Percentiles rank a stretch among this genome's conserved stretches.
Evolutionary conservation across 2,329 filamentous ascomycete genomes (phyloP).

Genomic region (Sordariomycetes sp.): DNA sequence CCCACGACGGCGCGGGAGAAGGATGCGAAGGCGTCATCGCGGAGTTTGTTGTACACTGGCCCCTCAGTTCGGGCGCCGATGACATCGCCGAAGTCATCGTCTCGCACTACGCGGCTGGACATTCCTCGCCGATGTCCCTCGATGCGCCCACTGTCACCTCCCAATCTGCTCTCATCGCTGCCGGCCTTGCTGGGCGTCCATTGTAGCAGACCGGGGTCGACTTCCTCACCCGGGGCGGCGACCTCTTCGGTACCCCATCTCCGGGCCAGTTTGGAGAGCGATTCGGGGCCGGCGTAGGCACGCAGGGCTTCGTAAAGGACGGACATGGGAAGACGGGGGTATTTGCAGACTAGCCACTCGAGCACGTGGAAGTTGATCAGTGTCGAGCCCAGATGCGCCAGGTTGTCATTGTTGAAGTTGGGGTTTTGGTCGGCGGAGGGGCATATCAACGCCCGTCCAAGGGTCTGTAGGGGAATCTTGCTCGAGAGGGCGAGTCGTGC

Average conservation of each 20-base stretch:
- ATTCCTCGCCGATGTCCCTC: constrained; percentile 59
- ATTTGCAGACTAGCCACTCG: constrained; percentile 81
- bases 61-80: not conserved
- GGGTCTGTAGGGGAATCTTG: constrained; percentile 74
- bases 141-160: constrained; percentile 37
- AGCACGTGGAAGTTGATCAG: constrained; percentile 82
- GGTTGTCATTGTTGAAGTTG: constrained; percentile 80
- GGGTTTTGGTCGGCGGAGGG: constrained; percentile 71
- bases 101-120: constrained; percentile 69
- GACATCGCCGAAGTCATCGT: constrained; percentile 73
- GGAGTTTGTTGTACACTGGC: constrained; percentile 46
- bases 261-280: constrained; percentile 62
- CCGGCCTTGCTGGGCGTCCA: constrained; percentile 48
- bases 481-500: constrained; percentile 75
- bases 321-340: constrained; percentile 82
- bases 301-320: constrained; percentile 80
- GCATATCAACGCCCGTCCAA: constrained; percentile 80
- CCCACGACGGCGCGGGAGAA: constrained; percentile 82
- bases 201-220: constrained; percentile 85
- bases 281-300: constrained; percentile 69
- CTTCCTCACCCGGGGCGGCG: constrained; percentile 80
- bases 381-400: constrained; percentile 72
- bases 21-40: constrained; percentile 60
- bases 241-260: constrained; percentile 91
- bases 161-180: constrained; percentile 32